Conservation (phyloP, 2,329 filamentous ascomycete species). For the Chaetomium strumarium region DNA sequence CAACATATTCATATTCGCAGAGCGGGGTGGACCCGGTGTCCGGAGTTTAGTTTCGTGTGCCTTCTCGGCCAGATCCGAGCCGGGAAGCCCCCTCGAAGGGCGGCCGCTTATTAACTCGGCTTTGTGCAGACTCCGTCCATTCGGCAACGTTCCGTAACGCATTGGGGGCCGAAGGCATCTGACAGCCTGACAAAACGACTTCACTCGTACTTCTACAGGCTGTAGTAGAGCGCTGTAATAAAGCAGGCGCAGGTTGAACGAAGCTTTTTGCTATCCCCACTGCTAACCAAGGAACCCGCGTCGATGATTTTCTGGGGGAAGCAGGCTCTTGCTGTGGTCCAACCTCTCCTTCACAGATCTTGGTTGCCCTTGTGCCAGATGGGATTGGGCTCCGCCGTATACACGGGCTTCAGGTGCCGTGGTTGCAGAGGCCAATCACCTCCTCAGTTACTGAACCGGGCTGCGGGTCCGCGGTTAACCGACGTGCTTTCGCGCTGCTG, state of each 20-base stretch:
- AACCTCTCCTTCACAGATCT: constrained; percentile 23
- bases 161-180: no score
- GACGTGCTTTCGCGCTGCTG: background rate
- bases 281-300: constrained; percentile 13
- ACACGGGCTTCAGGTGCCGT: constrained; percentile 13
- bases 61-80: no score
- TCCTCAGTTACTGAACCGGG: background rate
- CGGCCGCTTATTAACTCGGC: no score
- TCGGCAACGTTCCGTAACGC: no score
- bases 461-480: constrained; percentile 2
- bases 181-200: no score
- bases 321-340: constrained; percentile 8
- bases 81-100: no score
- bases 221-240: no score
- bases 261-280: background rate
- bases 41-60: no score
- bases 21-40: no score
- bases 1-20: no score
- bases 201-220: no score
- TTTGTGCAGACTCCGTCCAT: no score
- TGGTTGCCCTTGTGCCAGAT: constrained; percentile 24
- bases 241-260: background rate
- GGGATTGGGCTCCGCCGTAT: constrained; percentile 13
- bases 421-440: constrained; percentile 10
- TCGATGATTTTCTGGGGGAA: constrained; percentile 12